Evolutionary conservation across 225 moss, liverwort and hornwort species (phyloP).

Genomic region (Pseudoscleropodium purum): DNA sequence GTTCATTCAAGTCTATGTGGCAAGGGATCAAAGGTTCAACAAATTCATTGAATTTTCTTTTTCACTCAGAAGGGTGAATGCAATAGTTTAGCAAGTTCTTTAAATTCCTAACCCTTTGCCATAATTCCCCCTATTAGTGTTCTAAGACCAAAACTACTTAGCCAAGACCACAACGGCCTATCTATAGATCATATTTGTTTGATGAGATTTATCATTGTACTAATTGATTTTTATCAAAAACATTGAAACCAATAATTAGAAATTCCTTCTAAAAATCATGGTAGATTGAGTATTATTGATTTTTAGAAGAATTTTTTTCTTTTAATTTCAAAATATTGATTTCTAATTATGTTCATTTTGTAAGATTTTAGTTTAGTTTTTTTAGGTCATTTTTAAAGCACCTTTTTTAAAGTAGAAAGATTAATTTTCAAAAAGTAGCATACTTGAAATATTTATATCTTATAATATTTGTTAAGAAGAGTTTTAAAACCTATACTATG

Average conservation of each 20-base stretch:
- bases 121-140: background rate
- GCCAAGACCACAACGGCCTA: too few relatives aligned
- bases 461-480: background rate
- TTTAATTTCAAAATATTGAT: background rate
- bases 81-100: fast-evolving
- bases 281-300: background rate
- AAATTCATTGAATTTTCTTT: background rate
- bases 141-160: background rate
- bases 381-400: background rate
- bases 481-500: background rate
- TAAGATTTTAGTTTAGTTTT: background rate
- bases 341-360: background rate
- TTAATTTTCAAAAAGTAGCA: too few relatives aligned
- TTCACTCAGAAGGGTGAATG: background rate
- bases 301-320: background rate
- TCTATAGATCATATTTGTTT: background rate
- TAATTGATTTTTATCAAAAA: background rate
- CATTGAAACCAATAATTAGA: background rate
- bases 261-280: background rate
- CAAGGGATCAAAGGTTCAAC: background rate
- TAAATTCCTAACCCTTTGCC: background rate
- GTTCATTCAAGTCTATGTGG: fast-evolving
- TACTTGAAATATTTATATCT: too few relatives aligned
- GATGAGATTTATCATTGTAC: background rate
- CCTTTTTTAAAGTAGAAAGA: too few relatives aligned